These are phyloP conservation scores for Phytopythium chamaehyphon DNA, from an alignment of 352 stramenopile species.

Conservation along the genomic window DNA sequence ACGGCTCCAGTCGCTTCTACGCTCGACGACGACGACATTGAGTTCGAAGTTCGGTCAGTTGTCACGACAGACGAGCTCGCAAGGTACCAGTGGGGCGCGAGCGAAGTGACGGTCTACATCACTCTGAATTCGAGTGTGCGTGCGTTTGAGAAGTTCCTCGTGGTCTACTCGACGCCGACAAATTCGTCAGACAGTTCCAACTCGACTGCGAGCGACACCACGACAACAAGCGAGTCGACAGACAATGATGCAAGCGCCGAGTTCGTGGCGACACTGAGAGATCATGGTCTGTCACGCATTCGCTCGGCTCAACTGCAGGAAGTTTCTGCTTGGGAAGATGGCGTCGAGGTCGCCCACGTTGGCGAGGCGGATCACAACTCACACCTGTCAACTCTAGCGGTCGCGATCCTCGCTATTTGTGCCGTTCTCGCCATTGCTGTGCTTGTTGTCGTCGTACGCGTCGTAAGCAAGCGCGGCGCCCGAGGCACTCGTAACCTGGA, in stretches of 20 bases:
- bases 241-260: conserved; percentile 6
- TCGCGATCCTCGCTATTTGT: conserved; percentile 23
- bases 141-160: conserved; percentile 38
- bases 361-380: conserved; percentile 14
- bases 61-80: conserved; percentile 19
- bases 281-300: conserved; percentile 27
- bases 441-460: conserved; percentile 24
- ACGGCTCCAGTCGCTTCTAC: neutral
- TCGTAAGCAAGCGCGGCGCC: conserved; percentile 20
- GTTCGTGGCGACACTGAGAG: conserved; percentile 24
- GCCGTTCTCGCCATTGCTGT: conserved; percentile 24
- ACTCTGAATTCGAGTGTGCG: conserved; percentile 27
- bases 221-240: neutral
- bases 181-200: conserved; percentile 8
- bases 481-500: conserved; percentile 19
- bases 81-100: conserved; percentile 31
- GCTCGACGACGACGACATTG: conserved; percentile 9
- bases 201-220: conserved; percentile 4
- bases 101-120: conserved; percentile 31
- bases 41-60: conserved; percentile 31
- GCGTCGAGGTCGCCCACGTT: conserved; percentile 29
- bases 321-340: conserved; percentile 31
- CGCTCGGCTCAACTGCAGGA: conserved; percentile 28
- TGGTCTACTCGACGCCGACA: conserved; percentile 18
- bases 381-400: conserved; percentile 17